Percentiles rank a stretch among this genome's conserved stretches.
These are phyloP conservation scores for Aspergillus phoenicis DNA, from an alignment of 2,329 filamentous ascomycete genomes.

Conservation along the genomic window DNA sequence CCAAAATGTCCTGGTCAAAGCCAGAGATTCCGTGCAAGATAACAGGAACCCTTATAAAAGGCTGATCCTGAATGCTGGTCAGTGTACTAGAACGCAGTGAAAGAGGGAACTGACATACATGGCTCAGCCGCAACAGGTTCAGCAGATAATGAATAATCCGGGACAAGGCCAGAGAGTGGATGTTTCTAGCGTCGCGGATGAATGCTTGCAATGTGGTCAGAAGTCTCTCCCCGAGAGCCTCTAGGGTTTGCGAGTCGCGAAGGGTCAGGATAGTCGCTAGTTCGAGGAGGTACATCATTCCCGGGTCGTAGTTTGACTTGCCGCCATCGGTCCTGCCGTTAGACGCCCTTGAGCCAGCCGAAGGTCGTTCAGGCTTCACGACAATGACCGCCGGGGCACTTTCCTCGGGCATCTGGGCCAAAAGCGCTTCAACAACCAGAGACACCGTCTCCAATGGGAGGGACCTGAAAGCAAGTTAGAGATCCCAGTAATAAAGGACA, in stretches of 20 bases:
- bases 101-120: constrained; percentile 58
- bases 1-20: constrained; percentile 75
- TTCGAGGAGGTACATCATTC: constrained; percentile 86
- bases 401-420: constrained; percentile 86
- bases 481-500: constrained; percentile 18
- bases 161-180: constrained; percentile 82
- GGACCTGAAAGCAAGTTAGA: constrained; percentile 49
- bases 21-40: constrained; percentile 89
- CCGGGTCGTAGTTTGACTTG: constrained; percentile 76
- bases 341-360: constrained; percentile 61
- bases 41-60: constrained; percentile 89
- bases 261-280: constrained; percentile 81
- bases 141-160: constrained; percentile 86
- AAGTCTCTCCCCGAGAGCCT: constrained; percentile 74
- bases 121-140: constrained; percentile 77
- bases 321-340: constrained; percentile 59
- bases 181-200: constrained; percentile 74
- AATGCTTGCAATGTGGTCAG: constrained; percentile 79
- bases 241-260: constrained; percentile 72
- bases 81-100: constrained; percentile 8
- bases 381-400: constrained; percentile 78
- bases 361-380: constrained; percentile 81
- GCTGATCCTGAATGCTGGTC: constrained; percentile 65
- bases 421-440: constrained; percentile 69
- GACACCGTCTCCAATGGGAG: constrained; percentile 63